Evolutionary conservation across 2,329 filamentous ascomycete genomes (phyloP).

Genomic region (Aureobasidium sp.): DNA sequence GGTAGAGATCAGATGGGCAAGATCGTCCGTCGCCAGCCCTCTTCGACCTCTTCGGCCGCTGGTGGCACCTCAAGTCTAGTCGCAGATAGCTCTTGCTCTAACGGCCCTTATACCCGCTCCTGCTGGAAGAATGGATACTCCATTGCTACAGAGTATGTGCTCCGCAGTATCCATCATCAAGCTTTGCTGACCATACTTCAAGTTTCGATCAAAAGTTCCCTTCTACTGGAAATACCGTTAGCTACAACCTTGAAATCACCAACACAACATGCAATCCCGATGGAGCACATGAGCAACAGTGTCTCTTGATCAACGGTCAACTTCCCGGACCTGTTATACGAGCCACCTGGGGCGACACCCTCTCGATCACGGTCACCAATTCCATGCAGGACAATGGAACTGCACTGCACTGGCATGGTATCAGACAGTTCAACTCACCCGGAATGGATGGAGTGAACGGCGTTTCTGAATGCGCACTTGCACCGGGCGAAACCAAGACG

Average conservation of each 20-base stretch:
- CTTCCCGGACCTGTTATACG: constrained; percentile 58
- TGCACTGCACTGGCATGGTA: constrained; percentile 54
- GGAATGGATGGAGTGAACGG: constrained; percentile 49
- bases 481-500: constrained; percentile 42
- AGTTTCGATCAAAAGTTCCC: constrained; percentile 35
- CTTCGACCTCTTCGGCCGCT: not conserved
- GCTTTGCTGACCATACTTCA: not conserved
- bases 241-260: constrained; percentile 27
- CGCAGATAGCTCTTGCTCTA: constrained; percentile 29
- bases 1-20: constrained; percentile 15
- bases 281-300: constrained; percentile 26
- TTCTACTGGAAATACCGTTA: constrained; percentile 29
- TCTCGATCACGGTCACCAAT: constrained; percentile 49
- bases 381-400: constrained; percentile 46
- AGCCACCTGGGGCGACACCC: constrained; percentile 37
- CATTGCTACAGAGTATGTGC: constrained; percentile 32
- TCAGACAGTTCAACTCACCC: constrained; percentile 48
- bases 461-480: constrained; percentile 38
- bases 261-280: constrained; percentile 33
- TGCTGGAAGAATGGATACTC: constrained; percentile 38
- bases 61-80: constrained; percentile 5
- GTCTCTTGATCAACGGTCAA: constrained; percentile 52
- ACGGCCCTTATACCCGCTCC: constrained; percentile 31
- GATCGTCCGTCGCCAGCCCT: constrained; percentile 6
- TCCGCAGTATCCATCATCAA: too few species aligned